Evolutionary conservation across 768 basidiomycete species (phyloP), one percentile per base, ranked within the genome.

Genomic region (Lyophyllum decastes): DNA sequence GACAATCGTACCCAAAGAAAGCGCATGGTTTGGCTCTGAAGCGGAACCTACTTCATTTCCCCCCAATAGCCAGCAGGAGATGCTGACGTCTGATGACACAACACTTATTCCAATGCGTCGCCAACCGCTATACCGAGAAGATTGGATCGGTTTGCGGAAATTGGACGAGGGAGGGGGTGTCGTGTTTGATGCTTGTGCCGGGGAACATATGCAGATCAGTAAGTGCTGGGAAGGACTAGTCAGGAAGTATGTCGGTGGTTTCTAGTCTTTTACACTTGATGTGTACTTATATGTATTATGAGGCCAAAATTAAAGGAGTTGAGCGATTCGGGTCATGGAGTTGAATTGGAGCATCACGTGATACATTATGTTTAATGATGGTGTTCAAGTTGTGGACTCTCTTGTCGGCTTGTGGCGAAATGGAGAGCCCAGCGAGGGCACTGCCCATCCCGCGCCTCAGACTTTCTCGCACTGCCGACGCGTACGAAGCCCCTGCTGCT

Each of bases 1-100:
- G 68, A 93, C 90, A 2, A 88, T 91, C 22, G 78, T 93, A 19
- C 93, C 93, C 0, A 92, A 91, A 70, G 92, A 94, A 71, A 90
- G 84, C 63, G 75, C 89, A 11, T 94, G 92, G 92, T 94, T 95
- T 71, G 92, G 90, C 6, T 87, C 89, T 2, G 88, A 89, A 64
- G 78, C 77, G 1, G 73, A 70, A 22, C 71, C 76, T 19, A 76
- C 75, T 12, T 77, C 79, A 17, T 73, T 73, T 8, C 58, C 54
- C 4, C 9, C 5, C 6, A 49, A 52, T 19, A 49, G 49, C 21
- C 52, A 63, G 21, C 55, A 65, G 35, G 58, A 59, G 21, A 49
- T 57, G 19, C 45, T 55, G 38, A 59, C 45, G 30, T 51, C 60
- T 25, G 24, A 30, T 6, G 61, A 55, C 1, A 67, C 60, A 25